These are phyloP conservation scores for Euphorbia celastroides DNA, from an alignment of 441 rosid species.

Conservation along the genomic window DNA sequence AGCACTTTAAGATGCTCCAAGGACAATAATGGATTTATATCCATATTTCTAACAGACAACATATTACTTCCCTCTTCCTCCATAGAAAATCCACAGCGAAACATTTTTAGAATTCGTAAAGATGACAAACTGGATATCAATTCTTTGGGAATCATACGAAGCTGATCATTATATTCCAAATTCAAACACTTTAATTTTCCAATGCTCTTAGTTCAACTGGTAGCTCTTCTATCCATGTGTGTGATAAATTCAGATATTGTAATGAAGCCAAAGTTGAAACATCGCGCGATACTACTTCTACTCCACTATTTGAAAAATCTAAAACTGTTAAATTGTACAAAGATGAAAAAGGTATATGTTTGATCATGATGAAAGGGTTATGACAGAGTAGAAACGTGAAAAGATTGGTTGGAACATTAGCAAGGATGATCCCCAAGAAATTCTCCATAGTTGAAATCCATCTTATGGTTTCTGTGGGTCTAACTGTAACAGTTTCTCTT, in stretches of 20 bases:
- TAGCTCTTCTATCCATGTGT: not conserved
- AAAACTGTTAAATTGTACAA: conserved; percentile 15
- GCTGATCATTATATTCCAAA: conserved; percentile 11
- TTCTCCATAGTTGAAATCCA: conserved; percentile 11
- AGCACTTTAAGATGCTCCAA: conserved; percentile 21
- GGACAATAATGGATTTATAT: conserved; percentile 17
- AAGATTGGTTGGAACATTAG: not conserved
- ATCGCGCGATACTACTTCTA: conserved; percentile 9
- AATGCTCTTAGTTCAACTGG: conserved; percentile 21
- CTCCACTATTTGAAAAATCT: not conserved
- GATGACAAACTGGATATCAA: conserved; percentile 19
- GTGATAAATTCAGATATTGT: conserved; percentile 10
- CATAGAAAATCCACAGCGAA: not conserved
- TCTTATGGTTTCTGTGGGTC: not conserved
- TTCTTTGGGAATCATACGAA: conserved; percentile 9
- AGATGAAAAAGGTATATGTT: not conserved
- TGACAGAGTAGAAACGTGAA: conserved; percentile 6
- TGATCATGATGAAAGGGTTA: not conserved
- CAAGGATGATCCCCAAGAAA: not conserved
- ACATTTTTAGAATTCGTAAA: conserved; percentile 20
- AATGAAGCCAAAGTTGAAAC: conserved; percentile 14
- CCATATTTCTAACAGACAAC: not conserved
- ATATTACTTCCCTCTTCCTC: not conserved
- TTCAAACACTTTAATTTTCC: conserved; percentile 21
- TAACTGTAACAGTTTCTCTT: too few species aligned